Evolutionary conservation across 148 eudicot species (phyloP).

Genomic region (Arctostaphylos glauca): DNA sequence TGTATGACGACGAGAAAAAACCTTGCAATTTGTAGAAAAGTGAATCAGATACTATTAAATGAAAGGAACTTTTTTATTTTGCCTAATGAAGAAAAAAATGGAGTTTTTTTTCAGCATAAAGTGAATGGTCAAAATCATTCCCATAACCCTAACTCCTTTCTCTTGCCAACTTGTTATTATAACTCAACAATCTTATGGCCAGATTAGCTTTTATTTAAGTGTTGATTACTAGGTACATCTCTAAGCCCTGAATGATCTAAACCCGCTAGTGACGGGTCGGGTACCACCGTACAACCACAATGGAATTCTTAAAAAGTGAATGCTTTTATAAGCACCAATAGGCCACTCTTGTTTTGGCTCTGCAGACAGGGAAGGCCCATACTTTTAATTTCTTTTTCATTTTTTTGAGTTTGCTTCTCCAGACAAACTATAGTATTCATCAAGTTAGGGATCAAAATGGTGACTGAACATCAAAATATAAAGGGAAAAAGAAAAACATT

Average conservation of each 20-base stretch:
- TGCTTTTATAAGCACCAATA: conserved; percentile 22
- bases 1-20: not conserved
- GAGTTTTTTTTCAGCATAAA: not conserved
- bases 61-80: not conserved
- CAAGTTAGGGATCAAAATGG: conserved; percentile 51
- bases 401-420: conserved; percentile 32
- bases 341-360: conserved; percentile 17
- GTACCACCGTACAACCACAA: conserved; percentile 2
- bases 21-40: not conserved
- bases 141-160: not conserved
- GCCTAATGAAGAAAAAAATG: not conserved
- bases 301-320: conserved; percentile 8
- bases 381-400: conserved; percentile 25
- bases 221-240: not conserved
- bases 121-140: not conserved
- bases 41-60: not conserved
- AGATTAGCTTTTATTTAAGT: not conserved
- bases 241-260: not conserved
- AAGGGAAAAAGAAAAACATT: conserved; percentile 5
- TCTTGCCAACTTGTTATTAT: not conserved
- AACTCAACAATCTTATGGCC: not conserved
- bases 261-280: not conserved
- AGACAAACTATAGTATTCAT: conserved; percentile 50
- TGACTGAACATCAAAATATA: conserved; percentile 19
- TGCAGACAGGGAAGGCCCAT: conserved; percentile 41